These are phyloP conservation scores for Apostasia shenzhenica DNA, from an alignment of 106 monocot species.

Conservation along the genomic window DNA sequence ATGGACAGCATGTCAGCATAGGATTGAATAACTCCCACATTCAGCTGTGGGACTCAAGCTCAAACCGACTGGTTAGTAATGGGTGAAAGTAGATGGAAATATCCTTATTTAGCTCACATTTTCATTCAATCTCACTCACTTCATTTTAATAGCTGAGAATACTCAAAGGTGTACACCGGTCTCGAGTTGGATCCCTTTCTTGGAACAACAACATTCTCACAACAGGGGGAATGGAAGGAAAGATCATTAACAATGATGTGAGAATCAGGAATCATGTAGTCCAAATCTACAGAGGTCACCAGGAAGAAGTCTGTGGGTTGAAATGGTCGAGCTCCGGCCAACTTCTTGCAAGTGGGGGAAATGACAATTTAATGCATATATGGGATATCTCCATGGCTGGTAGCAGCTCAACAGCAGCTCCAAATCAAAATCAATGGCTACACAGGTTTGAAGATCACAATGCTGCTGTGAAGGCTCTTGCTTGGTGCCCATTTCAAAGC, in stretches of 20 bases:
- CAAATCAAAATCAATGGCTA: conserved; percentile 28
- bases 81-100: too few relatives aligned
- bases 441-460: conserved; percentile 39
- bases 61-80: conserved; percentile 34
- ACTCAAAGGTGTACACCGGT: conserved; percentile 33
- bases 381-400: conserved; percentile 45
- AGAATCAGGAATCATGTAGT: conserved; percentile 25
- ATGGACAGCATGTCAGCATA: conserved; percentile 48
- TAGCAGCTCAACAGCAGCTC: conserved; percentile 7
- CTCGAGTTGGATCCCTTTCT: conserved; percentile 45
- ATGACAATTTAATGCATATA: conserved; percentile 55
- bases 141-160: conserved; percentile 39
- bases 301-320: conserved; percentile 49
- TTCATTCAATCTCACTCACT: neutral
- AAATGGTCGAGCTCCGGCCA: conserved; percentile 55
- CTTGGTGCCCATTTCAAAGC: conserved; percentile 65
- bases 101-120: neutral
- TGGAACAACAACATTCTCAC: conserved; percentile 63
- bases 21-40: conserved; percentile 53
- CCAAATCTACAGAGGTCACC: conserved; percentile 37
- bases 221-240: conserved; percentile 51
- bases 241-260: conserved; percentile 61
- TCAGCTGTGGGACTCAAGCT: conserved; percentile 49
- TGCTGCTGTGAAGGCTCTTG: conserved; percentile 53
- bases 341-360: conserved; percentile 52